A percentile compares a stretch with the other conserved stretches of the same genome.
These are phyloP conservation scores for Phytophthora sp. DNA, from an alignment of 352 stramenopile species.

Conservation along the genomic window DNA sequence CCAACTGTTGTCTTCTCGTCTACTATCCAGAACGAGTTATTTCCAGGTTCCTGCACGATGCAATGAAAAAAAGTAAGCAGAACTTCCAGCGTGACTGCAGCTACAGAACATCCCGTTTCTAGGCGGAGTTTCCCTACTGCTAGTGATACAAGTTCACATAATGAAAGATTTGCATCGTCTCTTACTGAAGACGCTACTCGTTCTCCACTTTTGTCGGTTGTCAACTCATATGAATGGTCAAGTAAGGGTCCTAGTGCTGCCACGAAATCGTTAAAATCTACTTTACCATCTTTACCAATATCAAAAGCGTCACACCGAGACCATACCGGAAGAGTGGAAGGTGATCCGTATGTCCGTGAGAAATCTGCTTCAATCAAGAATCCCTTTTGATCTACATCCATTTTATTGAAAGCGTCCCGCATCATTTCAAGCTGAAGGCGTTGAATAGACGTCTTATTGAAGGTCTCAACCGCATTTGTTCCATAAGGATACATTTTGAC, in stretches of 20 bases:
- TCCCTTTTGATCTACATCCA: slow-evolving; percentile 46
- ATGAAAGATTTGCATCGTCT: slow-evolving; percentile 9
- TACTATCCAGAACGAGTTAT: slow-evolving; percentile 42
- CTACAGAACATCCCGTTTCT: slow-evolving; percentile 20
- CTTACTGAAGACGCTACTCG: neutral
- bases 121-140: slow-evolving; percentile 51
- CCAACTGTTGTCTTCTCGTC: slow-evolving; percentile 22
- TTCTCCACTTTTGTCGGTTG: slow-evolving; percentile 5
- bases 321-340: slow-evolving; percentile 37
- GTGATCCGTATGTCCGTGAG: slow-evolving; percentile 3
- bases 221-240: slow-evolving; percentile 56
- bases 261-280: slow-evolving; percentile 67
- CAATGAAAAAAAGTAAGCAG: slow-evolving; percentile 34
- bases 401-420: slow-evolving; percentile 31
- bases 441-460: slow-evolving; percentile 54
- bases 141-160: slow-evolving; percentile 54
- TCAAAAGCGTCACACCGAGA: slow-evolving; percentile 58
- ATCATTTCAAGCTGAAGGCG: slow-evolving; percentile 60
- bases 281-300: slow-evolving; percentile 47
- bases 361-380: slow-evolving; percentile 46
- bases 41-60: slow-evolving; percentile 51
- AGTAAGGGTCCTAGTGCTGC: slow-evolving; percentile 54
- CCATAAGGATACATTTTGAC: slow-evolving; percentile 71
- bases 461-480: slow-evolving; percentile 54
- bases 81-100: slow-evolving; percentile 26